Conservation (phyloP, 441 rosid species). For the Gossypium lobatum region DNA sequence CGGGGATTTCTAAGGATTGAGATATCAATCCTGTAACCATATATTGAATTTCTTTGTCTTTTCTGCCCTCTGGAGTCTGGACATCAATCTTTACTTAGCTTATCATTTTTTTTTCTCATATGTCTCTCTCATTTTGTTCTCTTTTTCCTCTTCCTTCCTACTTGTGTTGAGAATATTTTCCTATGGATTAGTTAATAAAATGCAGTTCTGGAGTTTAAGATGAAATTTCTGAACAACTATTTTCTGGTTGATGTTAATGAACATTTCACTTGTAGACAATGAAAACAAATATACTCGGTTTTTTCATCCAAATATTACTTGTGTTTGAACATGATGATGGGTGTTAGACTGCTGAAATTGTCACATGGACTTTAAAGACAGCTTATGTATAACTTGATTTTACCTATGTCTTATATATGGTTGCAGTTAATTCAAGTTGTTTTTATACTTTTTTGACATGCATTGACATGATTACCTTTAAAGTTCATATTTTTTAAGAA, state of each 20-base stretch:
- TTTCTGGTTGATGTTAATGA: background rate
- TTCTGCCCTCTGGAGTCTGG: background rate
- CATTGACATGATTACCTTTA: background rate
- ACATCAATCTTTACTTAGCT: background rate
- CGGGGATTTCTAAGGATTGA: background rate
- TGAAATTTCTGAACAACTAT: background rate
- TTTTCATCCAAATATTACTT: background rate
- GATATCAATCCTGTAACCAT: background rate
- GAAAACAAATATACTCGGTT: background rate
- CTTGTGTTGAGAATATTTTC: background rate
- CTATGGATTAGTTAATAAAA: background rate
- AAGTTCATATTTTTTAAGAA: background rate
- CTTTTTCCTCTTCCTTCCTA: background rate
- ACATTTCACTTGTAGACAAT: background rate
- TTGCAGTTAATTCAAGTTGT: background rate
- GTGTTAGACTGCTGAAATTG: background rate
- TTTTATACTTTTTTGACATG: background rate
- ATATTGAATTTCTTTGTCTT: constrained; percentile 1
- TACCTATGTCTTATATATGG: background rate
- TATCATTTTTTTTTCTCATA: background rate
- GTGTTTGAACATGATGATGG: background rate
- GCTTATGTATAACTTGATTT: background rate
- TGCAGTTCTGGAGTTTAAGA: background rate
- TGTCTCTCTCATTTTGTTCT: background rate
- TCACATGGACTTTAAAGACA: background rate